Base-by-base conservation (phyloP, 805 yeast genomes). In the Lipomyces mesembrius region DNA sequence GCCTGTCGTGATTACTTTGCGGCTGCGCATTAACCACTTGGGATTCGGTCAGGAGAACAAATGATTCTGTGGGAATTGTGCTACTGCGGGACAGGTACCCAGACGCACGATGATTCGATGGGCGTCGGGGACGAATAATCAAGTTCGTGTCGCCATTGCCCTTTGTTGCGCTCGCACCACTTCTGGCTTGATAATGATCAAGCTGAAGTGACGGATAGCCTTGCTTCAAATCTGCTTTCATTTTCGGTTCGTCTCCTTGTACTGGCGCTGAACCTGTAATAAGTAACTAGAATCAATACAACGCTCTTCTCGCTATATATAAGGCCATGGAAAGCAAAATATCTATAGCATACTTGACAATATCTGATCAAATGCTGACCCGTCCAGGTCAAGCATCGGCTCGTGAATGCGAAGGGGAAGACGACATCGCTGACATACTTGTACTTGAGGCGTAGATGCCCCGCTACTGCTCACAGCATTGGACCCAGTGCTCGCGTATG, bases 361-460 rank as follows among this genome's bases (percentile, higher is more conserved):
- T 20, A 68, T n/a, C 56, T 61, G 65, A 22, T 63, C 70, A 6
- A 64, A 37, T 7, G 60, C 34, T 7, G 61, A 20, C 12, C 57
- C 49, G 29, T 66, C 58, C 29, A 66, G 35, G 39, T 65, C 66
- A 27, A 60, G 39, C 22, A 68, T n/a, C 14, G 62, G 58, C n/a
- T 62, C 71, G 39, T 67, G 69, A 22, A 69, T 53, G 34, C 63
- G 61, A n/a, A 69, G 56, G 32, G 72, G 72, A 32, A 66, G 60
- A 20, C 72, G 71, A 60, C 72, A 69, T 46, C 72, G 58, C 61
- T 63, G 72, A 55, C 72, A 69, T 17, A 59, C 39, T 20, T 55
- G 66, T 29, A 27, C 52, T 46, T 34, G 54, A 14, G 61, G 61
- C 7, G 49, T 25, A 17, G 59, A 61, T 27, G 55, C 54, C 8